These are phyloP conservation scores for Penicillium vulpinum DNA, from an alignment of 2,329 filamentous ascomycete genomes.

Conservation along the genomic window DNA sequence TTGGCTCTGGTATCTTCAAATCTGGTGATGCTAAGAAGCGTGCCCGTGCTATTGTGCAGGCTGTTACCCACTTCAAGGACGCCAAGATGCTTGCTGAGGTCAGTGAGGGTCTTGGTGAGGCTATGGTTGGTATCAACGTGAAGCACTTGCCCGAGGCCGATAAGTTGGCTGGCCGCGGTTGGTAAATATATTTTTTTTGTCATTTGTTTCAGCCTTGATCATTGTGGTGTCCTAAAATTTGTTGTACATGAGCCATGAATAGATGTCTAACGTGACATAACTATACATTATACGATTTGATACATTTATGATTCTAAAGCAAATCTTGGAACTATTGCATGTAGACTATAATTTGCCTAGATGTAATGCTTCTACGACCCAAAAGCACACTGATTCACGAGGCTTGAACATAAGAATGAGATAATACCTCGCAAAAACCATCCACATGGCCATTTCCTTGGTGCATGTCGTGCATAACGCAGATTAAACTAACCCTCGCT, in stretches of 20 bases:
- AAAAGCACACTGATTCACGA: neutral
- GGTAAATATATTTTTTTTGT: constrained; percentile 56
- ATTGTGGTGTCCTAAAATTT: constrained; percentile 12
- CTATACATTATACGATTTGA: constrained; percentile 8
- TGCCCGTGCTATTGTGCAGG: constrained; percentile 91
- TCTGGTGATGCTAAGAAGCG: constrained; percentile 85
- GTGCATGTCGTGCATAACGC: neutral
- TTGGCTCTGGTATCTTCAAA: constrained; percentile 97
- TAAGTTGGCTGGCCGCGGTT: constrained; percentile 82
- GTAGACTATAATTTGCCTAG: neutral
- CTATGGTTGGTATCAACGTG: constrained; percentile 95
- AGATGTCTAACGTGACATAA: constrained; percentile 15
- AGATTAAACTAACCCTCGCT: neutral
- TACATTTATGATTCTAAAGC: neutral
- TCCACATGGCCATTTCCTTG: neutral
- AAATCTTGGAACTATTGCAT: neutral
- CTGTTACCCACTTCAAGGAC: constrained; percentile 87
- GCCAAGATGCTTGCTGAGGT: constrained; percentile 82
- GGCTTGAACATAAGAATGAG: neutral
- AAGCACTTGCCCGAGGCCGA: constrained; percentile 73
- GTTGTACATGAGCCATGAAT: constrained; percentile 26
- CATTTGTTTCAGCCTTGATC: constrained; percentile 10
- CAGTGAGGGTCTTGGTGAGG: constrained; percentile 87
- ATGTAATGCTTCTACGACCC: neutral
- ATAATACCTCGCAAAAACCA: neutral